Base-by-base conservation (phyloP, 2,329 filamentous ascomycete species). In the Ascochyta lentis region DNA sequence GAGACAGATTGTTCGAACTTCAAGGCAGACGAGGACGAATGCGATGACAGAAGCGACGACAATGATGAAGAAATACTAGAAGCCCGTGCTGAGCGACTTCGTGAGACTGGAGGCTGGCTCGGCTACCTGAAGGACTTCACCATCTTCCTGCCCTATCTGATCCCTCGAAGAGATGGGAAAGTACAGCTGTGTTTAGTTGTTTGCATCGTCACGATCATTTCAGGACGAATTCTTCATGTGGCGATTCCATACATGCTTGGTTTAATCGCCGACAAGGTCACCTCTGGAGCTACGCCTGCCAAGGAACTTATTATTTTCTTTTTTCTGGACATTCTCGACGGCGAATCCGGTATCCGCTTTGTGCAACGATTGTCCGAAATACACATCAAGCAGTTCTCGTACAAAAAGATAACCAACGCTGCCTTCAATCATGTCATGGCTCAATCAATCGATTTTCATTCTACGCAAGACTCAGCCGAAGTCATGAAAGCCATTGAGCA, bases 241-340 rank as follows among this genome's bases (percentile, higher is more conserved):
- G 76, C 93, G 34, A 85, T 91, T 34, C 91, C 91, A 12, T 83
- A 88, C 24, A 89, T 92, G 67, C 84, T 93, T 29, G 91, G 91
- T 55, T 84, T 89, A 49, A 86, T 95, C 59, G 86, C 90, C 64
- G 86, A 95, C 65, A 84, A 84, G 55, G 77, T 95, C 23, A 80
- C 80, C 27, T 80, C 81, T 34, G 75, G 78, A 39, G 78, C 65
- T 58, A 73, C 71, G 29, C 60, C 65, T 4, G 72, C 82, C 24
- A 80, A 84, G 6, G 84, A 81, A 79, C 69, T 76, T 52, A 75
- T 81, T 27, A 77, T 87, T 22, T 68, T 71, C 4, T 52, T 84
- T 79, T 80, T 56, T 64, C 84, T 4, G 72, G 77, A 52, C 81
- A 80, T 19, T 73, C 71, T 29, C 8, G 13, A 53, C 22, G 38